Percentiles rank a stretch among this genome's conserved stretches.
phyloP scores from a whole-genome alignment of 1,284 basidiomycete species.

The Trichosporon sp. region DNA sequence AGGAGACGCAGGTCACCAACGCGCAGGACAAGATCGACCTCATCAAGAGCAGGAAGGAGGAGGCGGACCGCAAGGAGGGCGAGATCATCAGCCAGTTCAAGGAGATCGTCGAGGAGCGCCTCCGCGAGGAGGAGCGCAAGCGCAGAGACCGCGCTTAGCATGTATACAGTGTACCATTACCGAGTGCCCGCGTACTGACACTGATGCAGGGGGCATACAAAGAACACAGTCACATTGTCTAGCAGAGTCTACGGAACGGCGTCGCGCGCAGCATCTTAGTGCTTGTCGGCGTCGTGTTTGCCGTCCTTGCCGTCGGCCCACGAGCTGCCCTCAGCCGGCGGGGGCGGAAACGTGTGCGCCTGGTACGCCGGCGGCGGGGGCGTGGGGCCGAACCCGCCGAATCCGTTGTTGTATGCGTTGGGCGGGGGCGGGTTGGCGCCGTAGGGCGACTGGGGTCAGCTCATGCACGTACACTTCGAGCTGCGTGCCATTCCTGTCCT shows the following conservation, averaged over 20 bases:
- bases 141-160: neutral
- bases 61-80: conserved; percentile 78
- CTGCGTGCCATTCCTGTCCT: neutral
- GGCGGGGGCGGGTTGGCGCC: neutral
- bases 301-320: neutral
- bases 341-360: neutral
- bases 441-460: neutral
- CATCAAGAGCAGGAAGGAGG: conserved; percentile 86
- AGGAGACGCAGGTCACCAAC: conserved; percentile 98
- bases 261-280: too few relatives aligned
- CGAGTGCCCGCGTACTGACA: neutral
- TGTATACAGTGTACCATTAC: neutral
- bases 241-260: too few relatives aligned
- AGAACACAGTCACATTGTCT: neutral
- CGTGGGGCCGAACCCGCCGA: neutral
- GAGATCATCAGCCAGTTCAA: conserved; percentile 64
- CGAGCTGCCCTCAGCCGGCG: neutral
- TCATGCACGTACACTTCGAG: neutral
- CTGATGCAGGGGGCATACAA: neutral
- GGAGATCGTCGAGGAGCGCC: conserved; percentile 63
- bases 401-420: neutral
- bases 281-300: neutral
- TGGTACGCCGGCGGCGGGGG: neutral
- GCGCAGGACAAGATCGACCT: conserved; percentile 96
- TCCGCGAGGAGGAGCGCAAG: conserved; percentile 13